Evolutionary conservation across 257 asterid genomes (phyloP).

Genomic region (Solanum lycopersicoides): DNA sequence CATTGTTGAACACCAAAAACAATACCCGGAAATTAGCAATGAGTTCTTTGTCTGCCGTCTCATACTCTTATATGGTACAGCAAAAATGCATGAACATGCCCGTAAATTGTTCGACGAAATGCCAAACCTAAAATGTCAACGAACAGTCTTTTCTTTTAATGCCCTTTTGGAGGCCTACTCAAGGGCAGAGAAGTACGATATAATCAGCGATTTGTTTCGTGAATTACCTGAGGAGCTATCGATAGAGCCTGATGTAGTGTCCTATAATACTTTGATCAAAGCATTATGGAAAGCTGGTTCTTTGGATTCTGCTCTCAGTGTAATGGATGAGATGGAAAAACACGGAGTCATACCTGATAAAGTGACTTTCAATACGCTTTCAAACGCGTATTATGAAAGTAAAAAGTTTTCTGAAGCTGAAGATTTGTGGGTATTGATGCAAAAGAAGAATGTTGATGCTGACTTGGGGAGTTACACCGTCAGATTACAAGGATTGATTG

Average conservation of each 20-base stretch:
- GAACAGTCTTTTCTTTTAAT: slow-evolving; percentile 39
- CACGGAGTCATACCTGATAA: slow-evolving; percentile 16
- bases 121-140: slow-evolving; percentile 39
- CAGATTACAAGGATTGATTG: slow-evolving; percentile 27
- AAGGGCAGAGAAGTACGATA: slow-evolving; percentile 14
- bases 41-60: slow-evolving; percentile 28
- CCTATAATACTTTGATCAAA: slow-evolving; percentile 29
- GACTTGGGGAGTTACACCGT: slow-evolving; percentile 28
- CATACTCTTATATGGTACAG: slow-evolving; percentile 26
- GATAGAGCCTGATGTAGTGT: slow-evolving; percentile 28
- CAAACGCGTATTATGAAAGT: slow-evolving; percentile 5
- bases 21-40: slow-evolving; percentile 12
- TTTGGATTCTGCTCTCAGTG: slow-evolving; percentile 24
- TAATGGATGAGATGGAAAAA: slow-evolving; percentile 36
- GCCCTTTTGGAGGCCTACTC: slow-evolving; percentile 38
- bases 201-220: slow-evolving; percentile 17
- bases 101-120: slow-evolving; percentile 49
- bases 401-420: slow-evolving; percentile 29
- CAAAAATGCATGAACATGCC: slow-evolving; percentile 37
- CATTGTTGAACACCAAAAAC: slow-evolving; percentile 31
- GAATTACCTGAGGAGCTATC: slow-evolving; percentile 29
- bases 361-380: slow-evolving; percentile 25
- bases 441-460: slow-evolving; percentile 20
- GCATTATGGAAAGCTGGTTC: slow-evolving; percentile 28
- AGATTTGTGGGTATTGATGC: slow-evolving; percentile 46